Evolutionary conservation across 345 rosid species (phyloP).

Genomic region (Clausena lansium): DNA sequence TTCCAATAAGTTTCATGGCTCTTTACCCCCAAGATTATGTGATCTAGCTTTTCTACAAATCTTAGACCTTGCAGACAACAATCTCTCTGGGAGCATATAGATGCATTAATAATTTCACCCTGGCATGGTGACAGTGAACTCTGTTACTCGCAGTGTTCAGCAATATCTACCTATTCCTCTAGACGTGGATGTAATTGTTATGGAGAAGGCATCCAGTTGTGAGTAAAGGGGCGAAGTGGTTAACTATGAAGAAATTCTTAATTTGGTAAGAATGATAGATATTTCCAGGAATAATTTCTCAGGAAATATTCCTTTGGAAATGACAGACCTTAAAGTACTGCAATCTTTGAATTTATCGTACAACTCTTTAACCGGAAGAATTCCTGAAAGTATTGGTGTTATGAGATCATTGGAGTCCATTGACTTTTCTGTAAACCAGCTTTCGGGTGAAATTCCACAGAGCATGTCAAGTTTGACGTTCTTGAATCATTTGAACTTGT

Average conservation of each 20-base stretch:
- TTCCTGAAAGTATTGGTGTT: not conserved
- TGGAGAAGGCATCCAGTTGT: not conserved
- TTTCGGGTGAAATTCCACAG: conserved; percentile 12
- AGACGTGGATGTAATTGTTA: not conserved
- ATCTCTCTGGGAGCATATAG: conserved; percentile 8
- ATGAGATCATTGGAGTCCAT: not conserved
- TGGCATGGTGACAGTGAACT: not conserved
- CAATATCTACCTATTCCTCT: not conserved
- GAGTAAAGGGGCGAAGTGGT: not conserved
- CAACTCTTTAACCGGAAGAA: not conserved
- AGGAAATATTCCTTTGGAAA: not conserved
- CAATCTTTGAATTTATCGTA: not conserved
- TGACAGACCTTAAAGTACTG: not conserved
- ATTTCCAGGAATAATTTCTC: not conserved
- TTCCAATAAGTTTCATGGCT: conserved; percentile 9
- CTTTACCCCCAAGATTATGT: conserved; percentile 1
- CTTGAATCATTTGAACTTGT: not conserved
- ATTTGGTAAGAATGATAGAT: not conserved
- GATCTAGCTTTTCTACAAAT: not conserved
- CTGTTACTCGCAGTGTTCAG: not conserved
- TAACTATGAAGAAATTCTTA: not conserved
- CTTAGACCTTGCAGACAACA: conserved; percentile 16
- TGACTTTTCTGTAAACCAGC: not conserved
- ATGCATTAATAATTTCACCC: conserved; percentile 8
- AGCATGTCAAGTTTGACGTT: not conserved